A percentile compares a stretch with the other conserved stretches of the same genome.
Evolutionary conservation across 208 protist species (phyloP).

Genomic region (Trypanosoma rangeli): DNA sequence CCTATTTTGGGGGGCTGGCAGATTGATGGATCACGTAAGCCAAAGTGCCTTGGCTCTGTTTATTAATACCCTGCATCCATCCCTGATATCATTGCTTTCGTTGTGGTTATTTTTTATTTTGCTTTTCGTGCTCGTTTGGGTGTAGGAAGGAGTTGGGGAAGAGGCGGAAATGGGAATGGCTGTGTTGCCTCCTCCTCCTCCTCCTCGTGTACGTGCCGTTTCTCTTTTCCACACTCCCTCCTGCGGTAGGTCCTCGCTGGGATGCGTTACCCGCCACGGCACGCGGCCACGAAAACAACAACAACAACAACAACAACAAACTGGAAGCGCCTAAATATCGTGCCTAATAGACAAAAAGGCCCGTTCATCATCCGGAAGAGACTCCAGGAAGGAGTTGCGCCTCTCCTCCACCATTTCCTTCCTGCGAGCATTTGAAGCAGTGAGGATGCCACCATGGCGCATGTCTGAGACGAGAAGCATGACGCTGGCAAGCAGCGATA

Average conservation of each 20-base stretch:
- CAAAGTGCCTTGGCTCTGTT: background rate
- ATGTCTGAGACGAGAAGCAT: constrained; percentile 53
- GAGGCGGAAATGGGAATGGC: too few relatives aligned
- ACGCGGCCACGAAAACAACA: background rate
- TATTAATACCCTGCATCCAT: background rate
- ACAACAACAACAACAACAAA: background rate
- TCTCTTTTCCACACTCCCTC: too few relatives aligned
- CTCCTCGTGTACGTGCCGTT: too few relatives aligned
- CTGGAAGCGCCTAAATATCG: background rate
- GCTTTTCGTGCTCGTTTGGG: background rate
- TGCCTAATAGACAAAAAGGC: constrained; percentile 1
- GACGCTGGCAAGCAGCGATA: constrained; percentile 49
- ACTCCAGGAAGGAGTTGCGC: constrained; percentile 5
- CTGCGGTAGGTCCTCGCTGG: too few relatives aligned
- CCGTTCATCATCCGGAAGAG: constrained; percentile 18
- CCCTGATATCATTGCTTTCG: background rate
- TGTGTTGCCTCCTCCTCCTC: too few relatives aligned
- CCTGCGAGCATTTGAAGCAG: constrained; percentile 35
- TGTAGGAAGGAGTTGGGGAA: background rate
- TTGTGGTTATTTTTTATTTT: background rate
- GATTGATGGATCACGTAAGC: background rate
- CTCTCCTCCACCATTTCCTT: constrained; percentile 31
- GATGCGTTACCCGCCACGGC: too few relatives aligned
- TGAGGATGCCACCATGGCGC: constrained; percentile 51
- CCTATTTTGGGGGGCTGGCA: background rate